A percentile compares a stretch with the other conserved stretches of the same genome.
These are phyloP conservation scores for Pythium monospermum DNA, from an alignment of 352 stramenopile species.

Conservation along the genomic window DNA sequence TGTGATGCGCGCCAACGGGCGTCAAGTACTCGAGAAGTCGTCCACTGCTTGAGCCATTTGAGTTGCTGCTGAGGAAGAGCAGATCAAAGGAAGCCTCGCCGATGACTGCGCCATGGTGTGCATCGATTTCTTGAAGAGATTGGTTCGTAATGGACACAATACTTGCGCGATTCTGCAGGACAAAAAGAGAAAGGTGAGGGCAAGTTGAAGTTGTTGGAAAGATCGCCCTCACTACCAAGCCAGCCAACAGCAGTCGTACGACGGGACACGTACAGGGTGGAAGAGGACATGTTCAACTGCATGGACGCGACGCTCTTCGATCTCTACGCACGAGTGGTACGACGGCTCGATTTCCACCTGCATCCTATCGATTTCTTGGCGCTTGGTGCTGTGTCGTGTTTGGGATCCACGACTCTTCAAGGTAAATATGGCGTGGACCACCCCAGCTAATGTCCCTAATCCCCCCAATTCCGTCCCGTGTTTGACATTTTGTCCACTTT, in stretches of 20 bases:
- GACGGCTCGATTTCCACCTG: not conserved
- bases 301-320: slow-evolving; percentile 19
- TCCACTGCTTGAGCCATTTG: not conserved
- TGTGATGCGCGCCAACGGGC: slow-evolving; percentile 34
- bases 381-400: not conserved
- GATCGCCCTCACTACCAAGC: not conserved
- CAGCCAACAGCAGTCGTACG: not conserved
- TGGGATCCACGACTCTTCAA: slow-evolving; percentile 13
- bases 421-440: slow-evolving; percentile 4
- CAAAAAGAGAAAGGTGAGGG: not conserved
- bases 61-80: slow-evolving; percentile 15
- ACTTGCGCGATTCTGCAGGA: slow-evolving; percentile 6
- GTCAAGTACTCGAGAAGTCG: slow-evolving; percentile 47
- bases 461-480: not conserved
- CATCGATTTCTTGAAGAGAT: slow-evolving; percentile 61
- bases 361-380: not conserved
- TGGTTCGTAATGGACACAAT: slow-evolving; percentile 50
- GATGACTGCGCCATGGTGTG: slow-evolving; percentile 41
- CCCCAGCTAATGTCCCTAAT: not conserved
- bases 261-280: slow-evolving; percentile 14
- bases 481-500: slow-evolving; percentile 1
- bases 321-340: slow-evolving; percentile 3
- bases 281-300: slow-evolving; percentile 16
- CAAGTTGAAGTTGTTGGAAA: not conserved
- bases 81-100: slow-evolving; percentile 68